Conservation (phyloP, 352 stramenopile species). For the Aphanomyces stellatus region DNA sequence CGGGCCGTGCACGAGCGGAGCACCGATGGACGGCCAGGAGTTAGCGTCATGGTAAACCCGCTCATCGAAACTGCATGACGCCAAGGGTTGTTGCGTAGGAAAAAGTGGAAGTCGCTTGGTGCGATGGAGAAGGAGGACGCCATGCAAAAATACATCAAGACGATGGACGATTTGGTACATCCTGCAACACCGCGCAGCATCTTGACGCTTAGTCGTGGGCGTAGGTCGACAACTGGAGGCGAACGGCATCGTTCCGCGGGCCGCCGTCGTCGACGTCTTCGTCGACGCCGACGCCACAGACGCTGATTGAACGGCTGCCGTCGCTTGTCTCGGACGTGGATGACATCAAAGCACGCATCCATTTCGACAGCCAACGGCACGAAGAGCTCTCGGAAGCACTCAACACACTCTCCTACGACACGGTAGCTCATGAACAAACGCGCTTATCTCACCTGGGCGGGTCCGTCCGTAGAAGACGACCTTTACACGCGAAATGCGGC, state of each 20-base stretch:
- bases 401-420: slow-evolving; percentile 8
- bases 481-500: slow-evolving; percentile 3
- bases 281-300: neutral
- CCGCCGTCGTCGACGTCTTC: neutral
- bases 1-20: slow-evolving; percentile 34
- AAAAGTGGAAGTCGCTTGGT: slow-evolving; percentile 69
- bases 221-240: slow-evolving; percentile 62
- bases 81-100: slow-evolving; percentile 24
- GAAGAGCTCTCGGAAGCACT: neutral
- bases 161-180: slow-evolving; percentile 52
- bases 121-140: slow-evolving; percentile 58
- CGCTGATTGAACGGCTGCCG: slow-evolving; percentile 9
- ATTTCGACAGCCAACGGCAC: neutral
- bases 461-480: neutral
- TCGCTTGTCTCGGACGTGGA: neutral
- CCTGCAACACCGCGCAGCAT: too few species aligned
- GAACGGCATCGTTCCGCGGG: slow-evolving; percentile 27
- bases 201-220: too few species aligned
- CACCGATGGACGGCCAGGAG: slow-evolving; percentile 27
- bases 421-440: neutral
- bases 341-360: neutral
- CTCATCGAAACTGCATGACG: slow-evolving; percentile 27
- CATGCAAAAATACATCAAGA: slow-evolving; percentile 69
- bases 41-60: neutral
- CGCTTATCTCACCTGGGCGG: neutral